Evolutionary conservation across 129 eudicot species (phyloP).

Genomic region (Pittosporum tobira): DNA sequence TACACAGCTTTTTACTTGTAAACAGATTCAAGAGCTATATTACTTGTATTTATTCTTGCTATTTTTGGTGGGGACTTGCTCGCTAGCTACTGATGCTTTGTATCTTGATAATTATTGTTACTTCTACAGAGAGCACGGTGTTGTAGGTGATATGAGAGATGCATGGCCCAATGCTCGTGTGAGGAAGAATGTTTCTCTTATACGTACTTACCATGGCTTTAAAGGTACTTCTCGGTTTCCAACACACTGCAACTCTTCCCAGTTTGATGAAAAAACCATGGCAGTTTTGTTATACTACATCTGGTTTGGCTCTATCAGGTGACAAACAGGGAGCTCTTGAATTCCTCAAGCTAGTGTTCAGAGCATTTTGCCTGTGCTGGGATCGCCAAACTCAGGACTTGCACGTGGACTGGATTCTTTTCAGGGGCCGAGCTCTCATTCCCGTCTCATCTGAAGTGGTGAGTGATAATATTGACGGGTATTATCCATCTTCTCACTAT

Average conservation of each 20-base stretch:
- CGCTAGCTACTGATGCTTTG: background rate
- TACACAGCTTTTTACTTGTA: too few species aligned
- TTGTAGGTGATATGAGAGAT: conserved; percentile 97
- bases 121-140: conserved; percentile 78
- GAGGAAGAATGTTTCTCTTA: conserved; percentile 76
- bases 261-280: background rate
- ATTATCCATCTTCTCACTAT: conserved; percentile 89
- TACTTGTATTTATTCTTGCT: too few species aligned
- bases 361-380: conserved; percentile 98
- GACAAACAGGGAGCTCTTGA: conserved; percentile 86
- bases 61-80: too few species aligned
- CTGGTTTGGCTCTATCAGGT: conserved; percentile 44
- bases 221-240: conserved; percentile 52
- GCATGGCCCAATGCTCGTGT: conserved; percentile 96
- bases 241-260: background rate
- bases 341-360: conserved; percentile 68
- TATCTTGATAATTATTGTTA: conserved; percentile 1
- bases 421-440: conserved; percentile 66
- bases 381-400: conserved; percentile 99
- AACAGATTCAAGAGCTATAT: too few species aligned
- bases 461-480: conserved; percentile 71
- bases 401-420: conserved; percentile 84
- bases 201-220: conserved; percentile 91
- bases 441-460: conserved; percentile 89
- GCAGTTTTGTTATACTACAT: too few species aligned